These are phyloP conservation scores for Boletus fagicola DNA, from an alignment of 768 basidiomycete genomes.

Conservation along the genomic window DNA sequence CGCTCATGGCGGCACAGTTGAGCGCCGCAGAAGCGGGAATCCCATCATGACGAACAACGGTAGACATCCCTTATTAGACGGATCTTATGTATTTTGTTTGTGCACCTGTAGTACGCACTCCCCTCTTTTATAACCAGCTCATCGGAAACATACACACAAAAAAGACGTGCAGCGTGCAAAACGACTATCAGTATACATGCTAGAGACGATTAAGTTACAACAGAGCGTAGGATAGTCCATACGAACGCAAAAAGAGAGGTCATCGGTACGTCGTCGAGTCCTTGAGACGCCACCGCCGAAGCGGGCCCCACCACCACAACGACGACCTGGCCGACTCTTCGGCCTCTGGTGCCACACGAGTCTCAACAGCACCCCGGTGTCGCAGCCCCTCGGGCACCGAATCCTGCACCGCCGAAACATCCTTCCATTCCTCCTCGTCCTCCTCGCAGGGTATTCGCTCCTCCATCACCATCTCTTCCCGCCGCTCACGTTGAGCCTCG, in stretches of 20 bases:
- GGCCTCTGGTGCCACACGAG: not conserved
- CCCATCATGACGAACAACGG: not conserved
- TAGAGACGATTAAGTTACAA: conserved; percentile 5
- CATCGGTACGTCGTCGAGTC: conserved; percentile 69
- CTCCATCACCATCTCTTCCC: conserved; percentile 14
- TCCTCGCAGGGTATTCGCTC: conserved; percentile 1
- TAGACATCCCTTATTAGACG: conserved; percentile 6
- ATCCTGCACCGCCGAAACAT: not conserved
- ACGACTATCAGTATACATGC: not conserved
- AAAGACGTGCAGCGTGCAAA: no score
- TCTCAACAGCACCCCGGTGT: not conserved
- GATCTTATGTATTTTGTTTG: not conserved
- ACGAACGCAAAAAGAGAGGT: not conserved
- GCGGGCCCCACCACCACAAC: conserved; percentile 80
- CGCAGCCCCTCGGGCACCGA: conserved; percentile 3
- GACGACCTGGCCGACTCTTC: conserved; percentile 35
- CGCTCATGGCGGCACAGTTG: conserved; percentile 88
- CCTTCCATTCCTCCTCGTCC: conserved; percentile 29
- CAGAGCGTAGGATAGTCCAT: not conserved
- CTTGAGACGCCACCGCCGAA: conserved; percentile 69
- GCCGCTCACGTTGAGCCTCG: conserved; percentile 33
- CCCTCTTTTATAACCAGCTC: conserved; percentile 4
- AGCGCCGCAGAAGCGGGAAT: conserved; percentile 41
- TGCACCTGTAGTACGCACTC: not conserved
- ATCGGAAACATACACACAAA: not conserved